A percentile compares a stretch with the other conserved stretches of the same genome.
Conservation (phyloP, 116 monocot species). For the Cymodocea nodosa region DNA sequence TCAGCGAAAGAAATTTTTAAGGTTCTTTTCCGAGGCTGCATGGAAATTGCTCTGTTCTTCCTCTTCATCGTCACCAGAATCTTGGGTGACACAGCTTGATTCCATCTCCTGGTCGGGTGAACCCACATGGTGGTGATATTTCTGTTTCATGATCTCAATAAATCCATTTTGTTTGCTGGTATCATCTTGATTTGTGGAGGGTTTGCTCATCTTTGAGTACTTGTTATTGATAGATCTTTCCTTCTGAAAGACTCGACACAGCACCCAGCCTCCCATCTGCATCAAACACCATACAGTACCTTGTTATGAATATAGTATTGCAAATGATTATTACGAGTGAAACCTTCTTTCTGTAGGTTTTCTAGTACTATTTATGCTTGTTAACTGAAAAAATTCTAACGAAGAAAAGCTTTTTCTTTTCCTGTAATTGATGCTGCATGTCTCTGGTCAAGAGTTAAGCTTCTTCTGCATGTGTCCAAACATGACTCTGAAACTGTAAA, state of each 20-base stretch:
- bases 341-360: background rate
- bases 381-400: background rate
- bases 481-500: background rate
- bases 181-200: background rate
- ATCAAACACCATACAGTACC: background rate
- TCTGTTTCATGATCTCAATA: background rate
- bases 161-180: background rate
- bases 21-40: background rate
- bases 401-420: background rate
- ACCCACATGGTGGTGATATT: no score
- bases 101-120: background rate
- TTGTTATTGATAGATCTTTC: background rate
- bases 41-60: background rate
- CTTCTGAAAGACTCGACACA: background rate
- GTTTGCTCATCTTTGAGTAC: background rate
- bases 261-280: background rate
- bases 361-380: no score
- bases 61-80: background rate
- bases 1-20: background rate
- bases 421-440: background rate
- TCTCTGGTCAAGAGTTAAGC: background rate
- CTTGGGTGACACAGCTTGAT: background rate
- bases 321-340: background rate
- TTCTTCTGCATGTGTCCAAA: background rate
- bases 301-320: background rate